Conservation (phyloP, 78 protist species). For the Emiliania huxleyi region DNA sequence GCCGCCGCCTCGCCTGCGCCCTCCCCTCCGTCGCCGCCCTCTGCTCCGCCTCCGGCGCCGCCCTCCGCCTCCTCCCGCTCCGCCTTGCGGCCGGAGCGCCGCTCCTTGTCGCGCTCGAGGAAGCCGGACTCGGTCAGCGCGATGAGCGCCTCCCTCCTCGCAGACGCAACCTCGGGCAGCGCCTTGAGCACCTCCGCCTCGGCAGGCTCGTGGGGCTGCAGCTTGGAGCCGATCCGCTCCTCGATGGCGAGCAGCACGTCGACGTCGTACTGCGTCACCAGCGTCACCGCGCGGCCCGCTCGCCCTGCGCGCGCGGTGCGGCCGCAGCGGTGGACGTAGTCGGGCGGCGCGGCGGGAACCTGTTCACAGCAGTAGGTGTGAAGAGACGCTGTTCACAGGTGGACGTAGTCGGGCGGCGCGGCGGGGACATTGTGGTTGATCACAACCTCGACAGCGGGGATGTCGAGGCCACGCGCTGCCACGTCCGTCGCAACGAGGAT, state of each 20-base stretch:
- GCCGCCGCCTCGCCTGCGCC: too few species aligned
- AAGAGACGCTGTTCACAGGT: too few species aligned
- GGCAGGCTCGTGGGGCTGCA: neutral
- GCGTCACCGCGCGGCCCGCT: neutral
- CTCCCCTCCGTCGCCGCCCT: too few species aligned
- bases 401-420: conserved; percentile 32
- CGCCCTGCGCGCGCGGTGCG: conserved; percentile 61
- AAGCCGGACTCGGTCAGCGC: neutral
- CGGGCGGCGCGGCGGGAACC: conserved; percentile 44
- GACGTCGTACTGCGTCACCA: conserved; percentile 49
- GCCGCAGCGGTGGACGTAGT: conserved; percentile 58
- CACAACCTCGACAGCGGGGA: conserved; percentile 57
- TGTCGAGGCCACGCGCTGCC: conserved; percentile 63
- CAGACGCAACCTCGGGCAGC: neutral
- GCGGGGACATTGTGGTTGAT: conserved; percentile 69
- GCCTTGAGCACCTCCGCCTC: neutral
- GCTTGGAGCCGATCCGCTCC: neutral
- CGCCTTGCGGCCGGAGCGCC: neutral
- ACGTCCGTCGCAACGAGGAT: conserved; percentile 44
- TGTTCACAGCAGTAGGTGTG: too few species aligned
- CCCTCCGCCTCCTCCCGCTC: neutral
- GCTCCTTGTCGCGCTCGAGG: neutral
- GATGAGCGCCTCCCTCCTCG: neutral
- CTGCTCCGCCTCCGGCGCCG: too few species aligned
- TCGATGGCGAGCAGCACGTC: conserved; percentile 25